Base-by-base conservation (phyloP, 345 rosid genomes). In the Eutrema yunnanense region DNA sequence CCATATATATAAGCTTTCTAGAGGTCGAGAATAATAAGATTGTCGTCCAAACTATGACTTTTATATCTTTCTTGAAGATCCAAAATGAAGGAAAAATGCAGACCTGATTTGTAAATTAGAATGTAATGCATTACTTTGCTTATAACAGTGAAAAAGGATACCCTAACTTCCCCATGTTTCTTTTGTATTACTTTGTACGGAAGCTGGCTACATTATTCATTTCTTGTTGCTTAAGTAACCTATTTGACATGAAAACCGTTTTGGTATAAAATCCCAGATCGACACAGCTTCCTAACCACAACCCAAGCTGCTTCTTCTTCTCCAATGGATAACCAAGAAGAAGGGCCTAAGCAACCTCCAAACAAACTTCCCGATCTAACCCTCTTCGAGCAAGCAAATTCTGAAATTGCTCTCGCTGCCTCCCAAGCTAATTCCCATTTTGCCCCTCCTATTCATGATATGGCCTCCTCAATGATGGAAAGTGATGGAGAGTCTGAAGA, bases 401-500 rank as follows among this genome's bases (percentile, higher is more conserved):
- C 79, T 8, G 79, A 76, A 34, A 16, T 69, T 37, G 74, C 79
- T 33, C 71, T 53, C 34, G 75, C 60, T 32, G 75, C 71, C 34
- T 37, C 50, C 57, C 74, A 61, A 34, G 62, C 69, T 49, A 66
- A 41, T 59, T 58, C 72, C 40, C 47, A 37, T 66, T 66, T 74
- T n/a, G 4, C 19, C 54, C 55, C 53, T 66, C 2, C 13, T 22
- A 33, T 5, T 5, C 26, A 30, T 66, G 53, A 66, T 38, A 56
- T 63, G 26, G 66, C 59, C 5, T 12, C 32, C 33, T 57, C 81
- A 0, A 74, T 72, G 77, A 52, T 81, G 2, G 84, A 79, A 70
- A 85, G 85, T 48, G 85, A 60, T 0, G 73, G 77, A n/a, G 82
- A 76, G 4, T 74, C 69, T 3, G 81, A 76, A 3, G 67, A 61